Percentiles rank a stretch among this genome's conserved stretches.
phyloP scores from a whole-genome alignment of 2,329 filamentous ascomycete species.

The Rutstroemia sp. region DNA sequence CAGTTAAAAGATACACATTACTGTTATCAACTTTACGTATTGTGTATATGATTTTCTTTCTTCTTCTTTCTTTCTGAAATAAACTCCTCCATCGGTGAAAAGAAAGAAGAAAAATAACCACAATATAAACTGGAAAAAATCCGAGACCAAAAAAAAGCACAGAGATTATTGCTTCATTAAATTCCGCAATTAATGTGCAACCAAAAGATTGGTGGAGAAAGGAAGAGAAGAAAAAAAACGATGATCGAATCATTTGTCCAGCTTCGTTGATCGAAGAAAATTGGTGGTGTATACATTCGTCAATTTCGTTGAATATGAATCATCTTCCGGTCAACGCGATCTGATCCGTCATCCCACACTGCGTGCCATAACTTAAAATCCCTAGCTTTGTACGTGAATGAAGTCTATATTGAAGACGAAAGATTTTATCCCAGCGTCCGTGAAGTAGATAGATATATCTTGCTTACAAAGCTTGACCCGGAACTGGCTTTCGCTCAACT shows the following conservation, averaged over 20 bases:
- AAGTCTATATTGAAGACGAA: neutral
- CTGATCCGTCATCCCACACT: neutral
- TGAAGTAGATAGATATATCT: neutral
- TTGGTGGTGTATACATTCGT: conserved; percentile 14
- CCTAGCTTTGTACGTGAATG: conserved; percentile 6
- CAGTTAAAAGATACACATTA: conserved; percentile 8
- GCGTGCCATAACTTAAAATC: conserved; percentile 8
- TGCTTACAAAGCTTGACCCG: conserved; percentile 27
- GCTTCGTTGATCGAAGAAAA: neutral
- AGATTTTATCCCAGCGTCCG: conserved; percentile 1
- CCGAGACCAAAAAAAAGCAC: too few relatives aligned
- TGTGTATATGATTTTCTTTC: neutral
- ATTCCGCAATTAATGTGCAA: neutral
- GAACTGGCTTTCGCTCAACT: conserved; percentile 25
- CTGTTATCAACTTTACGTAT: conserved; percentile 7
- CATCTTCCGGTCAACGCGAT: conserved; percentile 9
- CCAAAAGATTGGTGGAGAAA: neutral
- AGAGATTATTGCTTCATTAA: too few relatives aligned
- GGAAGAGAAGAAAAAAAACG: conserved; percentile 8
- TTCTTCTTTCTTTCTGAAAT: neutral
- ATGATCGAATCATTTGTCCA: too few relatives aligned
- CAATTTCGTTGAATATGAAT: conserved; percentile 14
- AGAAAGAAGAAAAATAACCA: neutral
- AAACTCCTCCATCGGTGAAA: conserved; percentile 6
- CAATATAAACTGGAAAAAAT: neutral